Evolutionary conservation across 1,139 yeast genomes (phyloP), one percentile per base, ranked within the genome.

Genomic region (Scheffersomyces stambukii): DNA sequence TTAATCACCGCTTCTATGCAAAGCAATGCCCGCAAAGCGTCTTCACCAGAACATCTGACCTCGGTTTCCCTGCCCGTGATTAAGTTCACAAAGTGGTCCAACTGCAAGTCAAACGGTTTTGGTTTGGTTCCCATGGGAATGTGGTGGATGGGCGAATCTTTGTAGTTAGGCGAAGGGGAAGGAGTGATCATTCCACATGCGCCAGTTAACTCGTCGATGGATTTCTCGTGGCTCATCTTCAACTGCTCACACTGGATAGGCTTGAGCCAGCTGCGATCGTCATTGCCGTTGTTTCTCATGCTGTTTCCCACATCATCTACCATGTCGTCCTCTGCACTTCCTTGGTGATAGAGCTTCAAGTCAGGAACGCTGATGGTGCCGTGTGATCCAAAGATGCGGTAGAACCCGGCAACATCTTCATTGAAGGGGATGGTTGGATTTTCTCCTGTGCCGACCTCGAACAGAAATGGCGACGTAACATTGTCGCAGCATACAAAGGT

Each of bases 371-470:
- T 58, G 9, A 62, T 43, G 1, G 68, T 62, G 4, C 69, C 69
- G 13, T 48, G 40, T 4, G 61, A 44, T 1, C 69, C 69, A 40
- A 60, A 62, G 1, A 62, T 48, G 25, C 67, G 33, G 36, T 63
- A 63, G 31, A 60, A 51, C 3, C 69, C 70, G 28, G 48, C 46
- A 6, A 57, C 40, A 10, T 42, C 49, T 3, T 46, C 46, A 29
- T 51, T 50, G 19, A 41, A 40, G 0, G 70, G 69, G 18, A 63
- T 45, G 4, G 51, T 56, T 6, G 70, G 69, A 39, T 62, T 63
- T 41, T 63, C 70, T 2, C 69, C 69, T 1, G 70, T 61, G 2
- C 66, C 64, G 18, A 51, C 41, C 40, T 62, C 69, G 35, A 63
- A 63, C 37, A 58, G 60, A 38, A 60, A 62, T 1, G 70, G 68